Conservation (phyloP, 2,329 filamentous ascomycete genomes). For the Drechslerella dactyloides region DNA sequence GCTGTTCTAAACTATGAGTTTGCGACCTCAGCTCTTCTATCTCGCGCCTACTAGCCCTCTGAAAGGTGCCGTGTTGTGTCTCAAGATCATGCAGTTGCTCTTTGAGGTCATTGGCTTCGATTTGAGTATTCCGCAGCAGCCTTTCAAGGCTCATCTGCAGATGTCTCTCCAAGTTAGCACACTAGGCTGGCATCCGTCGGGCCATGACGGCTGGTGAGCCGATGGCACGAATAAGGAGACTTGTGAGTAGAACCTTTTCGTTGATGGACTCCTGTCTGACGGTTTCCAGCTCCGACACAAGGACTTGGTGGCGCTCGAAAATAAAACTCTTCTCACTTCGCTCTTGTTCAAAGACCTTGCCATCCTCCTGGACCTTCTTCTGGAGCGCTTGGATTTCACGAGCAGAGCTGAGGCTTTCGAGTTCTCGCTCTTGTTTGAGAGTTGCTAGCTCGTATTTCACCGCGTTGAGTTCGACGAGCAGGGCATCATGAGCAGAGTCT, state of each 20-base stretch:
- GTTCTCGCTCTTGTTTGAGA: constrained; percentile 83
- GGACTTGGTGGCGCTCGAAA: constrained; percentile 39
- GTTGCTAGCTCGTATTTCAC: constrained; percentile 87
- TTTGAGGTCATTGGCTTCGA: constrained; percentile 19
- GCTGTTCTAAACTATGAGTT: constrained; percentile 13
- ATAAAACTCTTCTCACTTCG: constrained; percentile 47
- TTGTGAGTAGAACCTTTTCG: constrained; percentile 19
- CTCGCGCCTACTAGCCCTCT: constrained; percentile 21
- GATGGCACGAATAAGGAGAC: neutral
- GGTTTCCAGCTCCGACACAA: constrained; percentile 27
- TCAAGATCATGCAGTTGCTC: constrained; percentile 38
- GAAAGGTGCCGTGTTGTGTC: constrained; percentile 9
- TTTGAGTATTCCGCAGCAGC: constrained; percentile 26
- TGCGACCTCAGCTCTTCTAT: constrained; percentile 31
- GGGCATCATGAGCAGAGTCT: constrained; percentile 34
- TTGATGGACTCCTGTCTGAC: constrained; percentile 32
- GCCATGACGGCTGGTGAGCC: neutral
- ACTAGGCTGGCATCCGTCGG: neutral
- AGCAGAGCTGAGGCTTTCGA: constrained; percentile 77
- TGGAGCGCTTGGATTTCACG: constrained; percentile 82
- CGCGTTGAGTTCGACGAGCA: constrained; percentile 72
- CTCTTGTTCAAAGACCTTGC: constrained; percentile 64
- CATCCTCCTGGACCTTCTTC: constrained; percentile 80
- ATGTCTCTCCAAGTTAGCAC: neutral
- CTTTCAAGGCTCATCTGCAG: constrained; percentile 23